Evolutionary conservation across 495 filamentous ascomycete genomes (phyloP), one percentile per base, ranked within the genome.

Genomic region (Chaetomium fimeti): DNA sequence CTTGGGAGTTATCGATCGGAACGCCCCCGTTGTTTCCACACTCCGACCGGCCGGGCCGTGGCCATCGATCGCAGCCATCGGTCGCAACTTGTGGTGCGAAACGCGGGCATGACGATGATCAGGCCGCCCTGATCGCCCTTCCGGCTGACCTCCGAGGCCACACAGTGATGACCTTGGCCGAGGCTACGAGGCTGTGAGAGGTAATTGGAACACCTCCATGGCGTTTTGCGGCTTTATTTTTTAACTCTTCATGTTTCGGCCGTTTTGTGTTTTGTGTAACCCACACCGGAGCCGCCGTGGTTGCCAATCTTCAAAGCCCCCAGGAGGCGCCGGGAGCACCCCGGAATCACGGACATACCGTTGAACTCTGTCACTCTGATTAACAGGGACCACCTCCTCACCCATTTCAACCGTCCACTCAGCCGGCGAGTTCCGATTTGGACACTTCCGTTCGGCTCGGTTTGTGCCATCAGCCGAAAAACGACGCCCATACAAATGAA

Each of bases 91-190:
- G 32, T 9, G 32, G 32, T 36, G 32, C 32, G 32, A 36, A 36
- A 36, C 32, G 32, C 8, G 5, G 32, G 32, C 8, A 36, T 36
- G 32, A n/a, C n/a, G 32, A 9, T 9, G 32, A 36, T 36, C 32
- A 36, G 32, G 32, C 32, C 32, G 32, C 36, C 55, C 55, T 57
- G 55, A 57, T 57, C 55, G 55, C 28, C 55, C n/a, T 43, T 43
- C 13, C 36, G 36, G 55, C 55, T 11, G 32, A 18, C 53, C 29
- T 29, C 32, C 32, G 32, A 36, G 12, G 32, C 32, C 12, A 36
- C n/a, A 11, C 8, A 36, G 3, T 6, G 12, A 9, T 9, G 12
- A 36, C 32, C 32, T 11, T 36, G 8, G 3, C 12, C 32, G 32
- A 36, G 32, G 32, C 32, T 36, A 9, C 32, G 32, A 36, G 32